These are phyloP conservation scores for Volvariella volvacea DNA, from an alignment of 1,284 basidiomycete genomes.

Conservation along the genomic window DNA sequence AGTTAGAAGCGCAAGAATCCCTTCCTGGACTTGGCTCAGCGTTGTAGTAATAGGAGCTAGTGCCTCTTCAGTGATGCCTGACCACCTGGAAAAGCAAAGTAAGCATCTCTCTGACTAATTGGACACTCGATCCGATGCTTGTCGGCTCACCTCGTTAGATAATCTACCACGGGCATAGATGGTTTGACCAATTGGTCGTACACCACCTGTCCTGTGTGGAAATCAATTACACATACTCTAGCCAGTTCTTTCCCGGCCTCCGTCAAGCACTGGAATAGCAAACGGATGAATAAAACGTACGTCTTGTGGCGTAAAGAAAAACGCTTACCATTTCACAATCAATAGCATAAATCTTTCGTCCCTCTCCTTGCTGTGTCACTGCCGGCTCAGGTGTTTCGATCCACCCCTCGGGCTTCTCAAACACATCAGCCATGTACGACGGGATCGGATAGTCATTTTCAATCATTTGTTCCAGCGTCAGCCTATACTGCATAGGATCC, in stretches of 20 bases:
- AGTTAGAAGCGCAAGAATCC: constrained; percentile 51
- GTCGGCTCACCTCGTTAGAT: constrained; percentile 75
- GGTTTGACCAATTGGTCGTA: constrained; percentile 89
- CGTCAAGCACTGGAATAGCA: constrained; percentile 61
- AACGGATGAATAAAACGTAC: neutral
- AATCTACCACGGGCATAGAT: constrained; percentile 74
- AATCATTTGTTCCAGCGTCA: constrained; percentile 79
- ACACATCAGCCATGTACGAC: constrained; percentile 68
- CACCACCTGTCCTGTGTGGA: constrained; percentile 57
- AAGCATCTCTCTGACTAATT: neutral
- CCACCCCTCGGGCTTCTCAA: constrained; percentile 57
- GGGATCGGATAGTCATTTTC: constrained; percentile 88
- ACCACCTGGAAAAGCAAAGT: constrained; percentile 53
- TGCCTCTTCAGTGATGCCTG: constrained; percentile 78
- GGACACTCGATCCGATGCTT: too few species aligned
- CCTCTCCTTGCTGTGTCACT: constrained; percentile 16
- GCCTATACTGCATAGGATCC: constrained; percentile 64
- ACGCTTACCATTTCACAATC: constrained; percentile 90
- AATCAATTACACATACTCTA: constrained; percentile 79
- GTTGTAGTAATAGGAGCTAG: constrained; percentile 68
- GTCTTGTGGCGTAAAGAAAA: neutral
- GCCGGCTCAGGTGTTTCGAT: constrained; percentile 66
- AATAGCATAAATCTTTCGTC: constrained; percentile 55
- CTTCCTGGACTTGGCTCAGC: constrained; percentile 67
- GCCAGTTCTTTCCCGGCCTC: constrained; percentile 85